These are phyloP conservation scores for Athelia psychrophila DNA, from an alignment of 1,284 basidiomycete species.

Conservation along the genomic window DNA sequence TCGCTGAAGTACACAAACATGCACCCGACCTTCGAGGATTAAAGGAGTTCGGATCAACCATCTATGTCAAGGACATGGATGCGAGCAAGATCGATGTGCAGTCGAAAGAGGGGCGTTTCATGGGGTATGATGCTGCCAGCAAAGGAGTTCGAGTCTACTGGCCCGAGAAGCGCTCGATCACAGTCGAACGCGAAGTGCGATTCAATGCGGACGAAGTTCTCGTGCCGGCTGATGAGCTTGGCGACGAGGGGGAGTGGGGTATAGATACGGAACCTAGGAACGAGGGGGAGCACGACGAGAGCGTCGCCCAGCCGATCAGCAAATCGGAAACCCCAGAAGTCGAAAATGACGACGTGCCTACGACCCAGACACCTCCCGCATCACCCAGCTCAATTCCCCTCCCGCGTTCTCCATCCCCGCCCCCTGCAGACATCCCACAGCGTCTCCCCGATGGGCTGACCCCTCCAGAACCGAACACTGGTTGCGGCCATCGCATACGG, in stretches of 20 bases:
- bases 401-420: too few relatives aligned
- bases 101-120: conserved; percentile 21
- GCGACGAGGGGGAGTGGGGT: background rate
- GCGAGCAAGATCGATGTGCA: conserved; percentile 25
- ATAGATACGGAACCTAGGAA: background rate
- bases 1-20: conserved; percentile 17
- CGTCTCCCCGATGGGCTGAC: too few relatives aligned
- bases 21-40: conserved; percentile 26
- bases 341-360: too few relatives aligned
- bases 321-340: too few relatives aligned
- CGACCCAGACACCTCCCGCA: too few relatives aligned
- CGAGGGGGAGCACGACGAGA: background rate
- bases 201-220: conserved; percentile 15
- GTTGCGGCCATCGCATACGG: too few relatives aligned
- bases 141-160: conserved; percentile 33
- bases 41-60: conserved; percentile 16
- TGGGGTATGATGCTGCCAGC: conserved; percentile 26
- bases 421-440: too few relatives aligned
- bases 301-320: background rate
- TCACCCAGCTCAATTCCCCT: too few relatives aligned
- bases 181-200: conserved; percentile 30
- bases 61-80: conserved; percentile 17
- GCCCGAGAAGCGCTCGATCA: conserved; percentile 22
- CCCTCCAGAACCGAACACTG: too few relatives aligned
- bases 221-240: background rate